A percentile compares a stretch with the other conserved stretches of the same genome.
phyloP scores from a whole-genome alignment of 345 rosid genomes.

The Gossypium herbaceum region DNA sequence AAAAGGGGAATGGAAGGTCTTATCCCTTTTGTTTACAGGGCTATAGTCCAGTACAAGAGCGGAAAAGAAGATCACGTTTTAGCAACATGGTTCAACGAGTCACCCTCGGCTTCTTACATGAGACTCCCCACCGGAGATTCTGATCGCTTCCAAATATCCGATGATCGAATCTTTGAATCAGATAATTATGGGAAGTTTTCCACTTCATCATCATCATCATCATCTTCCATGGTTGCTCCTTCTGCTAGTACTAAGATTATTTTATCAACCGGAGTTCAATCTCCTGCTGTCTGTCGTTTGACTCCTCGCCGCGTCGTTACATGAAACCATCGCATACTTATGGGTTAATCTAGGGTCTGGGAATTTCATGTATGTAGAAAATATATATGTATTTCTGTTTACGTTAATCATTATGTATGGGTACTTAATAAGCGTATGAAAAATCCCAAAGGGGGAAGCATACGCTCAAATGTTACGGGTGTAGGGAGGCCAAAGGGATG shows the following conservation, averaged over 20 bases:
- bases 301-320: constrained; percentile 44
- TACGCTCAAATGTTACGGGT: constrained; percentile 21
- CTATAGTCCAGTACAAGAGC: constrained; percentile 60
- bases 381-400: neutral
- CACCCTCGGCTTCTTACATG: constrained; percentile 71
- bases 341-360: neutral
- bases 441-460: constrained; percentile 30
- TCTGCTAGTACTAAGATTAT: constrained; percentile 32
- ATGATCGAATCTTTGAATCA: constrained; percentile 37
- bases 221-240: constrained; percentile 18
- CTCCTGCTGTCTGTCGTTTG: constrained; percentile 52
- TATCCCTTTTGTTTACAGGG: constrained; percentile 63
- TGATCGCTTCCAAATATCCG: constrained; percentile 59
- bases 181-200: constrained; percentile 32
- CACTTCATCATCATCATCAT: constrained; percentile 15
- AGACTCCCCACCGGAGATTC: constrained; percentile 80
- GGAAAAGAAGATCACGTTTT: constrained; percentile 37
- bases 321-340: constrained; percentile 18
- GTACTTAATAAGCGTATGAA: constrained; percentile 26
- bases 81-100: constrained; percentile 43
- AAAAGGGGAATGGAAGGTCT: constrained; percentile 65
- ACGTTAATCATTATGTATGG: neutral
- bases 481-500: constrained; percentile 22
- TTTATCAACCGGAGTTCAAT: constrained; percentile 50
- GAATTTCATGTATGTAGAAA: neutral